Conservation (phyloP, 2,329 filamentous ascomycete genomes). For the Graphilbum fragrans region DNA sequence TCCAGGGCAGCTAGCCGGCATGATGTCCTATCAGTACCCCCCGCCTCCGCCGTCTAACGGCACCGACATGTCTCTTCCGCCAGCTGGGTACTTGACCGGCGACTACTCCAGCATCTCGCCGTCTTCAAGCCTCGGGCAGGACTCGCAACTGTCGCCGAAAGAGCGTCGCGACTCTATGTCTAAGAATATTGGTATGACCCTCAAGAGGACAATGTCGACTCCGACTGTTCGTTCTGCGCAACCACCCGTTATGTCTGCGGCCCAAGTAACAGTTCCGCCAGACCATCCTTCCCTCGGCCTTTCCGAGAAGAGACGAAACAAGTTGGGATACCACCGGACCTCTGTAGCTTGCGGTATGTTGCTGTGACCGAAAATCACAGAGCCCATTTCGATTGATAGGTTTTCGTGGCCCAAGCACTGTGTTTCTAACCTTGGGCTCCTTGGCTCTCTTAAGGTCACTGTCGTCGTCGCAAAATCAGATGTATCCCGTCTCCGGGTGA, state of each 20-base stretch:
- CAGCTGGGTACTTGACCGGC: slow-evolving; percentile 21
- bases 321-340: slow-evolving; percentile 88
- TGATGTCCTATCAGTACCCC: slow-evolving; percentile 39
- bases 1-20: slow-evolving; percentile 23
- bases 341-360: slow-evolving; percentile 90
- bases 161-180: slow-evolving; percentile 25
- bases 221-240: slow-evolving; percentile 28
- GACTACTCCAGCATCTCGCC: slow-evolving; percentile 20
- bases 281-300: slow-evolving; percentile 22
- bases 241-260: slow-evolving; percentile 13
- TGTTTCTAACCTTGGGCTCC: background rate
- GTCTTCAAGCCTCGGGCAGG: slow-evolving; percentile 14
- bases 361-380: background rate
- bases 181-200: slow-evolving; percentile 25
- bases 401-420: too few species aligned
- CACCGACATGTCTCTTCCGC: slow-evolving; percentile 28
- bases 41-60: slow-evolving; percentile 26
- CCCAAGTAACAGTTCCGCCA: slow-evolving; percentile 11
- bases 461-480: slow-evolving; percentile 84
- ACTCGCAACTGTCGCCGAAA: slow-evolving; percentile 19
- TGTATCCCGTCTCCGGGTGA: slow-evolving; percentile 70
- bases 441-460: slow-evolving; percentile 53
- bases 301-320: slow-evolving; percentile 61
- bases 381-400: background rate
- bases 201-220: slow-evolving; percentile 38